Evolutionary conservation across 2,329 filamentous ascomycete genomes (phyloP), one percentile per base, ranked within the genome.

Genomic region (Colletotrichum scovillei): DNA sequence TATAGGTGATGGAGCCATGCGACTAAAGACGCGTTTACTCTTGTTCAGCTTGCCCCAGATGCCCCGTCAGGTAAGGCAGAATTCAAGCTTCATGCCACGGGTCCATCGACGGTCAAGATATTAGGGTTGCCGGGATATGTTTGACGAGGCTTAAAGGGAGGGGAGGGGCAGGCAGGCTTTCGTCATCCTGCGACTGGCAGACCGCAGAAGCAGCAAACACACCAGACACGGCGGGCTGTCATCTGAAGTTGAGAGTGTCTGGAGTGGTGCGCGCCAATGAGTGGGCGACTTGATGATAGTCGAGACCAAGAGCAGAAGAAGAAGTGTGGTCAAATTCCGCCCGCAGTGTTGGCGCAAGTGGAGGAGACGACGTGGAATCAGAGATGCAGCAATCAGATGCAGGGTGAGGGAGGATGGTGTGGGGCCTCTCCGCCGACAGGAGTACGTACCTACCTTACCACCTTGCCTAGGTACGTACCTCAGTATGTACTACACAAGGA

Each of bases 301-400:
- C n/a, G 26, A 32, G 28, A 30, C 26, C 28, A 35, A n/a, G 28
- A n/a, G 26, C 55, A 58, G 52, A n/a, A 32, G 7, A 24, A 66
- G 22, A n/a, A 58, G 55, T 42, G 38, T 49, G 64, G 64, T 53
- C 11, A n/a, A 38, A 56, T 71, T 71, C 59, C 60, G 66, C 59
- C n/a, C 11, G 58, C 24, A 16, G 42, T 58, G 64, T 57, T 55
- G 30, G 59, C 60, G 56, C 58, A 35, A 63, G 68, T 67, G 64
- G 69, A 72, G 59, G 53, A 69, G 55, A 73, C 46, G 70, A 62
- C 60, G 70, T 73, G 70, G 70, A 70, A 73, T 73, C 70, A 70
- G 67, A 70, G 46, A 65, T 65, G 70, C 70, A 70, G 62, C 67
- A 65, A 66, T 66, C 60, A 62, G 67, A 65, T 60, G 67, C 60